A percentile compares a stretch with the other conserved stretches of the same genome.
Conservation (phyloP, 306 rosid species). For the Trifolium dubium region DNA sequence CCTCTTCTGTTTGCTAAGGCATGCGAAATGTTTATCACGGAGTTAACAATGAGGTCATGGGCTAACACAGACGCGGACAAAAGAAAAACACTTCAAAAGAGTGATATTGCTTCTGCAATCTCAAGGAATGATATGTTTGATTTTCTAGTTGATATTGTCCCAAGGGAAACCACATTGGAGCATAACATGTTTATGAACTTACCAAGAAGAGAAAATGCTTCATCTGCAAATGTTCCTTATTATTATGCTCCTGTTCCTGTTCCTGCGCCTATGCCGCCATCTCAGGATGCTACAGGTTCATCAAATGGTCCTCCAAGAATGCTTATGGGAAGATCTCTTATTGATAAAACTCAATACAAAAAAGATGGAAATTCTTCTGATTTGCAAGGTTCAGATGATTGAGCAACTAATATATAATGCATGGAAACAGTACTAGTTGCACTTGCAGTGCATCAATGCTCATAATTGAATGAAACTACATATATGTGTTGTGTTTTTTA, state of each 20-base stretch:
- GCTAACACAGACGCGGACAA: constrained; percentile 58
- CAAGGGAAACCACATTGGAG: constrained; percentile 48
- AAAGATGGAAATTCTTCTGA: not conserved
- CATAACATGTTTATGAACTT: constrained; percentile 29
- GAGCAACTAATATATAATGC: not conserved
- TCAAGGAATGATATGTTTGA: constrained; percentile 63
- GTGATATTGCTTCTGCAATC: constrained; percentile 65
- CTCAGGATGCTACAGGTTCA: not conserved
- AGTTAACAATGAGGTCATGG: constrained; percentile 68
- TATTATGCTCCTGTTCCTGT: not conserved
- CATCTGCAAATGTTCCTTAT: not conserved
- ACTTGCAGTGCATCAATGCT: not conserved
- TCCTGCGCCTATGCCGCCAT: not conserved
- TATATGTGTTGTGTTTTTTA: not conserved
- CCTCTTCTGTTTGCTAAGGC: constrained; percentile 71
- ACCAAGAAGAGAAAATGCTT: constrained; percentile 38
- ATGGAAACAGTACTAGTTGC: not conserved
- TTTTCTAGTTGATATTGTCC: constrained; percentile 66
- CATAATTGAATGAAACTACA: not conserved
- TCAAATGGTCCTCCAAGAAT: constrained; percentile 1
- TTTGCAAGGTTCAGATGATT: not conserved
- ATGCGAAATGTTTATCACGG: constrained; percentile 71
- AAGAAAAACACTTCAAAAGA: constrained; percentile 60
- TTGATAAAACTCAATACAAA: not conserved
- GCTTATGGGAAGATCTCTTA: constrained; percentile 1